Evolutionary conservation across 1,139 yeast genomes (phyloP).

Genomic region (Fermentozyma sake): DNA sequence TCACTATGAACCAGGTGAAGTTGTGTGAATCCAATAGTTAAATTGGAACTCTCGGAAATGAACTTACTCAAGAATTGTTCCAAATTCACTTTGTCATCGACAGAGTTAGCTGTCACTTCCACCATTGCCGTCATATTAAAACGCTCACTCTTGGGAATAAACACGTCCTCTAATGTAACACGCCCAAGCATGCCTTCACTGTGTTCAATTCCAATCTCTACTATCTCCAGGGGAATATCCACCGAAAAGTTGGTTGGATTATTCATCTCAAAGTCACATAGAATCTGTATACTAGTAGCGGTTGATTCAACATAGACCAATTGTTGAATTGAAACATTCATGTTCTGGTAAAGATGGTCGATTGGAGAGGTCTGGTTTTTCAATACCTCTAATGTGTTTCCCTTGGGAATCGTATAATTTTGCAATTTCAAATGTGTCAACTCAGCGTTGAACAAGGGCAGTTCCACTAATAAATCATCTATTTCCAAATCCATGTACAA

Average conservation of each 20-base stretch:
- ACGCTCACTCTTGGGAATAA: slow-evolving; percentile 14
- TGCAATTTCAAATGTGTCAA: slow-evolving; percentile 2
- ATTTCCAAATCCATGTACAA: slow-evolving; percentile 13
- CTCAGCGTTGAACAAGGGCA: slow-evolving; percentile 7
- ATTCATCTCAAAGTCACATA: slow-evolving; percentile 28
- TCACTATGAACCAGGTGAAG: background rate
- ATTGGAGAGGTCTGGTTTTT: background rate
- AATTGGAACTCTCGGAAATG: slow-evolving; percentile 14
- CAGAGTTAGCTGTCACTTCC: slow-evolving; percentile 8
- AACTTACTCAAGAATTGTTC: slow-evolving; percentile 19
- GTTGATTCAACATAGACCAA: slow-evolving; percentile 23
- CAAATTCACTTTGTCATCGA: slow-evolving; percentile 9
- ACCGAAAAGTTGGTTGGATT: slow-evolving; percentile 32
- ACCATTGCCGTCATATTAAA: slow-evolving; percentile 13
- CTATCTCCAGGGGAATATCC: slow-evolving; percentile 16
- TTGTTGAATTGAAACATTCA: slow-evolving; percentile 20
- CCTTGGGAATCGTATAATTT: background rate
- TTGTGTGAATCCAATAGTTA: background rate
- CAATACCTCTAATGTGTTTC: too few relatives aligned
- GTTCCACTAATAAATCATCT: slow-evolving; percentile 13
- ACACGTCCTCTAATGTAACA: slow-evolving; percentile 12
- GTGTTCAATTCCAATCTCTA: slow-evolving; percentile 14
- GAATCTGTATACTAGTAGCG: slow-evolving; percentile 10
- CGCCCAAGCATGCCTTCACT: slow-evolving; percentile 17
- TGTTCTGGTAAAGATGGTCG: slow-evolving; percentile 10